These are phyloP conservation scores for Aspergillus uvarum DNA, from an alignment of 2,329 filamentous ascomycete species.

Conservation along the genomic window DNA sequence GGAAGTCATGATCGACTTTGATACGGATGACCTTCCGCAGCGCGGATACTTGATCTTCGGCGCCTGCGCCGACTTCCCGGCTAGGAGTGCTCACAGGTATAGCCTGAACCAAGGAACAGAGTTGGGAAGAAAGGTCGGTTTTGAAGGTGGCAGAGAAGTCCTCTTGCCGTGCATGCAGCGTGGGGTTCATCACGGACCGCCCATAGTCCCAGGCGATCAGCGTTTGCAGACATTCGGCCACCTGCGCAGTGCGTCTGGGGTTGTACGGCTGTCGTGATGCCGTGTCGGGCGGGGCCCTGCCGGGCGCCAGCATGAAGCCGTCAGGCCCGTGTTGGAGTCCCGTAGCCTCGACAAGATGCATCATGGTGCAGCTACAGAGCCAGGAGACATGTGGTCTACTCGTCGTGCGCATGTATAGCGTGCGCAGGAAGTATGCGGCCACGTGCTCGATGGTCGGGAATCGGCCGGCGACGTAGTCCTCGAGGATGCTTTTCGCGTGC, in stretches of 20 bases:
- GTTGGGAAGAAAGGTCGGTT: neutral
- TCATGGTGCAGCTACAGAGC: slow-evolving; percentile 55
- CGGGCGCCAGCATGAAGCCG: slow-evolving; percentile 19
- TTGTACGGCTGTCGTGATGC: slow-evolving; percentile 18
- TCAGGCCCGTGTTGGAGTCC: slow-evolving; percentile 23
- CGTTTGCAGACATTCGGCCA: slow-evolving; percentile 30
- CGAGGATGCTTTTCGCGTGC: slow-evolving; percentile 47
- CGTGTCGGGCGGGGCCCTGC: neutral
- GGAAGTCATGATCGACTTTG: slow-evolving; percentile 31
- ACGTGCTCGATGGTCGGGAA: slow-evolving; percentile 29
- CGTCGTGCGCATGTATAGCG: slow-evolving; percentile 51
- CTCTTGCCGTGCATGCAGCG: slow-evolving; percentile 9
- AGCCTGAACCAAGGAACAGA: neutral
- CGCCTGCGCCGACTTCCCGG: neutral
- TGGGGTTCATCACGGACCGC: slow-evolving; percentile 28
- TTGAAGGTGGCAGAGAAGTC: slow-evolving; percentile 21
- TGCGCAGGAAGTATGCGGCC: slow-evolving; percentile 51
- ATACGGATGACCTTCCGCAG: slow-evolving; percentile 15
- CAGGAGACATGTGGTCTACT: slow-evolving; percentile 53
- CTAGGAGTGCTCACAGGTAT: neutral
- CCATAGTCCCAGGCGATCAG: slow-evolving; percentile 38
- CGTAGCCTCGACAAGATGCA: slow-evolving; percentile 57
- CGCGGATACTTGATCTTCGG: slow-evolving; percentile 9
- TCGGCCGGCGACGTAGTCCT: slow-evolving; percentile 32
- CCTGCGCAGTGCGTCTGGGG: slow-evolving; percentile 27